Evolutionary conservation across 2,329 filamentous ascomycete species (phyloP), one percentile per base, ranked within the genome.

Genomic region (Botrytis paeoniae): DNA sequence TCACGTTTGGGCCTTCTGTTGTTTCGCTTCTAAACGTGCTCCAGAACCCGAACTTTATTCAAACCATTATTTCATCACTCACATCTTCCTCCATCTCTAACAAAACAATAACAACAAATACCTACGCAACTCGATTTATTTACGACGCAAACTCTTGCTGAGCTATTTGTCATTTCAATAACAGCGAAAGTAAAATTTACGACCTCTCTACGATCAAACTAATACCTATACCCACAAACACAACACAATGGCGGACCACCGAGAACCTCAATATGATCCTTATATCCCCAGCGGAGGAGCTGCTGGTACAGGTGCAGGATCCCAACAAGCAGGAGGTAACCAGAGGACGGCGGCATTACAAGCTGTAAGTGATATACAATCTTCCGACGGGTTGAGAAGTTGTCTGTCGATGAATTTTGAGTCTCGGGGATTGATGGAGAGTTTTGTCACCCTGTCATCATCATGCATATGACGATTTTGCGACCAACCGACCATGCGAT

Each of bases 281-380:
- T 81, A 81, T 65, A 80, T 81, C 70, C 80, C 80, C 66, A 73
- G 48, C 64, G 77, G 77, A 68, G 73, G 71, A 71, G 63, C 71
- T 61, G 77, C 77, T n/a, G 76, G 73, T 51, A 76, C 82, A 78
- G 88, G 87, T 60, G 77, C 82, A 77, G 88, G 87, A 45, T 74
- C 75, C 71, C 70, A 75, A 73, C 75, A 75, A 51, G 75, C 75
- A 68, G 64, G 64, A 45, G 79, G 80, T 78, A 91, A 91, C 81
- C 86, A 89, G 80, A 88, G 89, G 83, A 92, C 90, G 73, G 88
- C 89, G 74, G 92, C 92, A 77, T 88, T 97, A 78, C 93, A 97
- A 89, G 92, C 91, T 84, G 94, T 97, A 92, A 86, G 93, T 75
- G 73, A 77, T 32, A 61, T 54, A 62, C 29, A 41, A 54, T 74